Conservation (phyloP, 495 filamentous ascomycete genomes). For the Hypoxylon fuscum region DNA sequence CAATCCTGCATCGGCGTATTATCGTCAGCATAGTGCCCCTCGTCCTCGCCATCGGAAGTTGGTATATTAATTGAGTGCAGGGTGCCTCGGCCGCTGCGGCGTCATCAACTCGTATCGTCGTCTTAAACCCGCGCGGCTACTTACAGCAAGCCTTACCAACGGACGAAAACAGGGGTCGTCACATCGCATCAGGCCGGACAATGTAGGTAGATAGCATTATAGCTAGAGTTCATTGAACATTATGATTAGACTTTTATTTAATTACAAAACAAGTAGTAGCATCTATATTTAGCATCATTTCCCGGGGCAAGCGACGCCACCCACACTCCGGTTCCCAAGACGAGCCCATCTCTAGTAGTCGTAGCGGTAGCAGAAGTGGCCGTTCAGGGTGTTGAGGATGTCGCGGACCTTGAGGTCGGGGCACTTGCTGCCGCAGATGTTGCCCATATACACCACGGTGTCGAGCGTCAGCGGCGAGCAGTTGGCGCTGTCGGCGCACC, state of each 20-base stretch:
- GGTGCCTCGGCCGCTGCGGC: background rate
- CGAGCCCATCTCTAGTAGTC: constrained; percentile 41
- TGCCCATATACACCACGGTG: constrained; percentile 50
- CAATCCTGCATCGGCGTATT: background rate
- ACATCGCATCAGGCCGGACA: background rate
- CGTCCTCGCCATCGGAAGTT: constrained; percentile 18
- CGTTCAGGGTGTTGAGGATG: constrained; percentile 44
- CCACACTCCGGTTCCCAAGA: too few species aligned
- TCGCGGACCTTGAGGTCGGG: constrained; percentile 45
- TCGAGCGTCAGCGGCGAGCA: constrained; percentile 45
- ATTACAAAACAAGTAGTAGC: too few species aligned
- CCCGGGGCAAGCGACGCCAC: too few species aligned
- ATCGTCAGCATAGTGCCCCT: background rate
- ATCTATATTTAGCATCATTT: too few species aligned
- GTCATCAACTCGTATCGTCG: background rate
- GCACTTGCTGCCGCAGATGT: constrained; percentile 51
- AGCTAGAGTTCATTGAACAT: too few species aligned
- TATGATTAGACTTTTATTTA: too few species aligned
- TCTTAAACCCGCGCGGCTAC: constrained; percentile 13
- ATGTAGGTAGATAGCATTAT: too few species aligned
- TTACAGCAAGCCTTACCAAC: background rate
- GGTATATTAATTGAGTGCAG: constrained; percentile 23
- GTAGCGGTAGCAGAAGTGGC: constrained; percentile 46
- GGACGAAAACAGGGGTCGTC: background rate
- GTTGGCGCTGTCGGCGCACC: constrained; percentile 40